Conservation (phyloP, 352 stramenopile species). For the Phytophthora constricta region DNA sequence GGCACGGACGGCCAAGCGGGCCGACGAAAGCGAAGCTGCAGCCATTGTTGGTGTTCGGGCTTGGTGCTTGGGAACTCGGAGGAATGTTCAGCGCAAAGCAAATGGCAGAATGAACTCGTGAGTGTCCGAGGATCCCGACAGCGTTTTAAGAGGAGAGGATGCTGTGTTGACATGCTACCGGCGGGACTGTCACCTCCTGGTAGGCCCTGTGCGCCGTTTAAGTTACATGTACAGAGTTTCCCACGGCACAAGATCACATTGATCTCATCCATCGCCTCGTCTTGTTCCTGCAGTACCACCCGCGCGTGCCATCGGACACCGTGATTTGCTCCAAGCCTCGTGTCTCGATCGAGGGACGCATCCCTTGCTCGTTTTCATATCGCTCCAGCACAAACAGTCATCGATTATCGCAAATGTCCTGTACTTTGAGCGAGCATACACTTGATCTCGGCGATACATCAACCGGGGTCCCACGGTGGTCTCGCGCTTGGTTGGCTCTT, state of each 20-base stretch:
- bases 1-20: constrained; percentile 29
- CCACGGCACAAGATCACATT: constrained; percentile 7
- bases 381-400: not conserved
- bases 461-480: constrained; percentile 26
- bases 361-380: not conserved
- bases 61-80: not conserved
- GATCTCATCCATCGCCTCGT: constrained; percentile 11
- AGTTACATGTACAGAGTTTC: constrained; percentile 23
- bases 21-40: constrained; percentile 25
- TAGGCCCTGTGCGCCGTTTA: constrained; percentile 1
- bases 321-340: constrained; percentile 34
- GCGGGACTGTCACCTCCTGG: not conserved
- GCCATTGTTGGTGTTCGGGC: constrained; percentile 19
- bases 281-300: constrained; percentile 19
- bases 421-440: constrained; percentile 22
- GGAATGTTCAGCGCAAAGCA: constrained; percentile 18
- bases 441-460: constrained; percentile 25
- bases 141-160: too few species aligned
- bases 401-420: constrained; percentile 15
- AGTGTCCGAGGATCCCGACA: not conserved
- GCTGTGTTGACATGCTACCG: too few species aligned
- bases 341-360: constrained; percentile 19
- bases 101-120: constrained; percentile 34
- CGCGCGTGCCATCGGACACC: constrained; percentile 22
- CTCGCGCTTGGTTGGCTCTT: constrained; percentile 27